Conservation (phyloP, 1,139 yeast genomes). For the Suhomyces coccinellae region DNA sequence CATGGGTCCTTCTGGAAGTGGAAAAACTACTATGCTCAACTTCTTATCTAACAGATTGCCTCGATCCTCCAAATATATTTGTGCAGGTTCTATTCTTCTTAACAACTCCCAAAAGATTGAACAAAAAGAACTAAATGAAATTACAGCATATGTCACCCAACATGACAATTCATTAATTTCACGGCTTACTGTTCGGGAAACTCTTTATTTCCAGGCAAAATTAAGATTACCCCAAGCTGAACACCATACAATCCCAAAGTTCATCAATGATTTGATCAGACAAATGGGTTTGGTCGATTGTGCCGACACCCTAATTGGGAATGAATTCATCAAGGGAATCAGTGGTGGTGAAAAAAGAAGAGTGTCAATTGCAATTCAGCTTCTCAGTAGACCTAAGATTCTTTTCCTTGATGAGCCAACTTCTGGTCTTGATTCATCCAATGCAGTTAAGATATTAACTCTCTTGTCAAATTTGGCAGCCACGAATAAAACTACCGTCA, state of each 20-base stretch:
- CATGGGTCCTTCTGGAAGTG: slow-evolving; percentile 32
- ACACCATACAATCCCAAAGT: slow-evolving; percentile 19
- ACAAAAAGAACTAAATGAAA: slow-evolving; percentile 17
- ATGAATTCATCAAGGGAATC: slow-evolving; percentile 23
- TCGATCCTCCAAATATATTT: slow-evolving; percentile 12
- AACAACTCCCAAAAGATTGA: slow-evolving; percentile 16
- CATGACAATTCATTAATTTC: slow-evolving; percentile 25
- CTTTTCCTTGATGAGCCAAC: slow-evolving; percentile 30
- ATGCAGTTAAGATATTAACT: slow-evolving; percentile 20
- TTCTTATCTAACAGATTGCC: slow-evolving; percentile 20
- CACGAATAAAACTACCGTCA: slow-evolving; percentile 22
- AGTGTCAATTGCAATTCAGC: slow-evolving; percentile 27
- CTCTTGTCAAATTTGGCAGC: slow-evolving; percentile 20
- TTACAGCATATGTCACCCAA: slow-evolving; percentile 27
- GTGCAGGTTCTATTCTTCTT: slow-evolving; percentile 18
- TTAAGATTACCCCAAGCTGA: slow-evolving; percentile 22
- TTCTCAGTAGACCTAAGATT: slow-evolving; percentile 24
- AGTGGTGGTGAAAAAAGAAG: slow-evolving; percentile 30
- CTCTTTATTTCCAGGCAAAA: slow-evolving; percentile 25
- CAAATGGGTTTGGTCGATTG: slow-evolving; percentile 25
- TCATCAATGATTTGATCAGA: slow-evolving; percentile 19
- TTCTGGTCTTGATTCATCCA: slow-evolving; percentile 27
- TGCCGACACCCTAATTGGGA: slow-evolving; percentile 27
- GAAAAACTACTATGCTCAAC: slow-evolving; percentile 27
- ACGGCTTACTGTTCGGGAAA: slow-evolving; percentile 26